Evolutionary conservation across 768 basidiomycete genomes (phyloP), one percentile per base, ranked within the genome.

Genomic region (Kwoniella europaea): DNA sequence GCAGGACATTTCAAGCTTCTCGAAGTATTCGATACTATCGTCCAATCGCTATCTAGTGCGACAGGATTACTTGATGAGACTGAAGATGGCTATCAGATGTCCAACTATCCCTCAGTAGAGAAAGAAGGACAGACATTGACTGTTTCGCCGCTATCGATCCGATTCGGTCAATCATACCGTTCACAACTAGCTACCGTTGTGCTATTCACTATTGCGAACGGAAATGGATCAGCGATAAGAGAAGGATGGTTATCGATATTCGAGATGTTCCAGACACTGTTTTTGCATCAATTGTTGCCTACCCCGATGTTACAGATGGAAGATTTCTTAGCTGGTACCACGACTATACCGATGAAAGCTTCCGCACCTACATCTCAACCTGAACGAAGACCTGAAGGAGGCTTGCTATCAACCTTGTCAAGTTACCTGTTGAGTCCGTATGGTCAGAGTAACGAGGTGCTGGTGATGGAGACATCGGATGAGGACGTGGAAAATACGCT

Each of bases 161-260:
- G 89, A 70, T 98, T 99, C 81, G 97, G 97, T 35, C 94, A 91
- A 52, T 94, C 94, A 81, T 92, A 98, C 86, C 91, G 93, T 82
- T 92, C 92, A 10, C 97, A 99, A 79, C 86, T 99, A 24, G 96
- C 97, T 44, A 94, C 96, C 15, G 96, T 99, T 27, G 93, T 98
- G 10, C 84, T 99, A 63, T 99, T 99, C 86, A 95, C 95, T 72
- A 96, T 98, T 60, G 93, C 97, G 16, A 98, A 98, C 77, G 92
- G 94, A 12, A 95, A 98, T 81, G 94, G 93, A 9, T 91, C 93
- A 74, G 92, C 93, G 10, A 88, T 99, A 62, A 88, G 95, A 41
- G 93, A 95, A 82, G 95, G 96, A 27, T 99, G 97, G 97, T 90
- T 89, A 4, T 80, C 97, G 92, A 93, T 99, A 65, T 98, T 99